Percentiles rank a stretch among this genome's conserved stretches.
Conservation (phyloP, 2,329 filamentous ascomycete species). For the Diaporthe vexans region DNA sequence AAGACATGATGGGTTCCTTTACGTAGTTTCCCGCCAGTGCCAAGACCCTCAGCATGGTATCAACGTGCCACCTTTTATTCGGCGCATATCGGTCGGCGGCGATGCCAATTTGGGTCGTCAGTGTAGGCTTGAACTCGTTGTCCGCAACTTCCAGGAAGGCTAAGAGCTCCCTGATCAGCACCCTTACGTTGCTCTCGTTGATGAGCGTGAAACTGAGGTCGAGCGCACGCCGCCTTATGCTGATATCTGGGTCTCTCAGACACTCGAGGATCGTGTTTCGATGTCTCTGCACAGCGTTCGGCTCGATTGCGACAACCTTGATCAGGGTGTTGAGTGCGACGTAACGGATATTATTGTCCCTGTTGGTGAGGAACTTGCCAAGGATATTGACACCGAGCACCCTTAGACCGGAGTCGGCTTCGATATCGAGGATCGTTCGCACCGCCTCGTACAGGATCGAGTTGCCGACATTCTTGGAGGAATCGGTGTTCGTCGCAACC, state of each 20-base stretch:
- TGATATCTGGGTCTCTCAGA: conserved; percentile 96
- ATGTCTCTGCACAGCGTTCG: conserved; percentile 96
- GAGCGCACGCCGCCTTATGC: conserved; percentile 93
- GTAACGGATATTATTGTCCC: conserved; percentile 99
- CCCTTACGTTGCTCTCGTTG: conserved; percentile 95
- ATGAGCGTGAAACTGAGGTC: conserved; percentile 98
- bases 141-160: conserved; percentile 97
- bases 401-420: conserved; percentile 93
- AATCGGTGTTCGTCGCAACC: conserved; percentile 97
- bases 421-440: conserved; percentile 96
- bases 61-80: conserved; percentile 98
- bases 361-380: conserved; percentile 97
- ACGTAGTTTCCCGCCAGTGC: conserved; percentile 97
- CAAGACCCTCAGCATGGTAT: conserved; percentile 95
- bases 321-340: conserved; percentile 97
- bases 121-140: conserved; percentile 97
- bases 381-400: conserved; percentile 98
- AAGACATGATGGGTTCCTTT: conserved; percentile 97
- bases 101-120: conserved; percentile 98
- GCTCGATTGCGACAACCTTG: conserved; percentile 97
- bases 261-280: conserved; percentile 98
- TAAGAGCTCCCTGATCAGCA: conserved; percentile 91
- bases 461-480: conserved; percentile 98
- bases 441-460: conserved; percentile 98
- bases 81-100: conserved; percentile 96